phyloP scores from a whole-genome alignment of 116 monocot species.

The Trichopus zeylanicus region DNA sequence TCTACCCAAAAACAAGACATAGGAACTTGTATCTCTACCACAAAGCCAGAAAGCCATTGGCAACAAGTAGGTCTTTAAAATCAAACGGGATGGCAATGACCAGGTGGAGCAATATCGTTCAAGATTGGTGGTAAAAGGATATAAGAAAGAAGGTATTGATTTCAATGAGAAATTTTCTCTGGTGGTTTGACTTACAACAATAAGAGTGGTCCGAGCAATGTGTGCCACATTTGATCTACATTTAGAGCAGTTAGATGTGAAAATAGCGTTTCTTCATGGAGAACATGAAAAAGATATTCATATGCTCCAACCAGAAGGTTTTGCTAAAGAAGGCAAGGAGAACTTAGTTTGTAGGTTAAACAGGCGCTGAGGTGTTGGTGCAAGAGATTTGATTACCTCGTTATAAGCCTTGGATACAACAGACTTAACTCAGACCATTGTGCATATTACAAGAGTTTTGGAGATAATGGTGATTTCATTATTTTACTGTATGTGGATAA shows the following conservation, averaged over 20 bases:
- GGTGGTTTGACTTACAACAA: background rate
- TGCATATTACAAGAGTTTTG: background rate
- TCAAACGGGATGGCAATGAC: background rate
- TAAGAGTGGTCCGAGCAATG: background rate
- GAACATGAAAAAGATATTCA: too few relatives aligned
- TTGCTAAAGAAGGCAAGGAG: background rate
- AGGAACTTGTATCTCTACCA: background rate
- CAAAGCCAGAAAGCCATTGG: background rate
- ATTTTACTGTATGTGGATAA: conserved; percentile 2
- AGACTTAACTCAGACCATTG: background rate
- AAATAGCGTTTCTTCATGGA: too few relatives aligned
- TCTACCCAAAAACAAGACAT: conserved; percentile 1
- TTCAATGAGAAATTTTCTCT: background rate
- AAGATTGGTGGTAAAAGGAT: background rate
- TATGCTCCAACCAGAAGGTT: background rate
- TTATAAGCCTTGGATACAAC: background rate
- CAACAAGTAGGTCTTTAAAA: conserved; percentile 3
- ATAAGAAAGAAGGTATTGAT: conserved; percentile 4
- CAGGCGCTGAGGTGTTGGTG: background rate
- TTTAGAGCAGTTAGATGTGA: background rate
- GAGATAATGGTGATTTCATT: background rate
- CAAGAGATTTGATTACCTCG: background rate
- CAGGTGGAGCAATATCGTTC: background rate
- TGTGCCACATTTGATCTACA: background rate
- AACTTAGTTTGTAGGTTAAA: background rate